Percentiles rank a stretch among this genome's conserved stretches.
These are phyloP conservation scores for Aphanomyces stellatus DNA, from an alignment of 352 stramenopile species.

Conservation along the genomic window DNA sequence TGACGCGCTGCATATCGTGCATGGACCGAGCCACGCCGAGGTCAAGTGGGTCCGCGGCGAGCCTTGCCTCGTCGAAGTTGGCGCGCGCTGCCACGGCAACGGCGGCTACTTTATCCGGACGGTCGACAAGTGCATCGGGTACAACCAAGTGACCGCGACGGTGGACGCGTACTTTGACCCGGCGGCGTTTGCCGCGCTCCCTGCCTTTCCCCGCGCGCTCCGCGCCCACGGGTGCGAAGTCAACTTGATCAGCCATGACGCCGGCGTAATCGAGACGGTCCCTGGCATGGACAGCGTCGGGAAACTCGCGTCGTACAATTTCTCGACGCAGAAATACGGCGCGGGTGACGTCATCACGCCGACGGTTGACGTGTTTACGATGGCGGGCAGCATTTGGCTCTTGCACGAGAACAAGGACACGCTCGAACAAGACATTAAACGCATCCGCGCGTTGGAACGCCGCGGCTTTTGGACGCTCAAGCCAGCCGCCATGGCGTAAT, in stretches of 20 bases:
- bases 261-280: conserved; percentile 40
- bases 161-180: conserved; percentile 32
- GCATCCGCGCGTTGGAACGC: conserved; percentile 32
- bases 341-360: conserved; percentile 32
- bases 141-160: conserved; percentile 56
- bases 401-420: conserved; percentile 40
- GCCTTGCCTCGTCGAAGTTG: conserved; percentile 74
- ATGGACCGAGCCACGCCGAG: conserved; percentile 15
- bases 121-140: conserved; percentile 35
- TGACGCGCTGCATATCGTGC: conserved; percentile 4
- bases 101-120: conserved; percentile 57
- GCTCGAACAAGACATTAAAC: conserved; percentile 49
- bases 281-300: conserved; percentile 46
- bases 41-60: conserved; percentile 3
- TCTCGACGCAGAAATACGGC: conserved; percentile 29
- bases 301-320: conserved; percentile 45
- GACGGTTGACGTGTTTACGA: conserved; percentile 63
- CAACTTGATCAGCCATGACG: conserved; percentile 43
- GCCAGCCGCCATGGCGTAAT: no score
- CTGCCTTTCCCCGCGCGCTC: conserved; percentile 21
- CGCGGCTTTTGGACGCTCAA: background rate
- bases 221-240: conserved; percentile 48
- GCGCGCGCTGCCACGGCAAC: conserved; percentile 66
- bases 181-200: background rate
- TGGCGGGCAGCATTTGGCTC: conserved; percentile 58